Evolutionary conservation across 2,329 filamentous ascomycete species (phyloP).

Genomic region (Ophiostoma montium): DNA sequence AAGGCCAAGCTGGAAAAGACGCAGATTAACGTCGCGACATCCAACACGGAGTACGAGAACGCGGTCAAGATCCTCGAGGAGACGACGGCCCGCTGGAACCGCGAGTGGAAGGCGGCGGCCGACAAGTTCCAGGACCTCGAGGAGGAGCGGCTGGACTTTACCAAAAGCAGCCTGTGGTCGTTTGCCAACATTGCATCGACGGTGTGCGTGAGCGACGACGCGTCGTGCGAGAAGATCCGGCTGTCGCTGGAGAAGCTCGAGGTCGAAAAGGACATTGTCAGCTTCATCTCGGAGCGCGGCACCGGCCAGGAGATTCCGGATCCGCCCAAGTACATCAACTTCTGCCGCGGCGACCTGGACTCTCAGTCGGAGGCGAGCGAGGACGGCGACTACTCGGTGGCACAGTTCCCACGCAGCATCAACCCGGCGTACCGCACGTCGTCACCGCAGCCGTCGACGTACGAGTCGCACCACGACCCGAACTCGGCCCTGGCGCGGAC

Average conservation of each 20-base stretch:
- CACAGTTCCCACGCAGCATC: conserved; percentile 87
- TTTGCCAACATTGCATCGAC: conserved; percentile 97
- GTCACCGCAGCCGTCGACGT: conserved; percentile 86
- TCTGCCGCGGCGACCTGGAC: conserved; percentile 81
- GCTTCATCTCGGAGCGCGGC: conserved; percentile 76
- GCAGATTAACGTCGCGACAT: conserved; percentile 81
- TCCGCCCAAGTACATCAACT: conserved; percentile 96
- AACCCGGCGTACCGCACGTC: conserved; percentile 94
- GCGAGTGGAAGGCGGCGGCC: conserved; percentile 94
- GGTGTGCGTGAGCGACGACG: conserved; percentile 93
- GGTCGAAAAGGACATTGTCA: conserved; percentile 84
- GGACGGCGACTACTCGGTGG: conserved; percentile 82
- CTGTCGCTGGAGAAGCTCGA: conserved; percentile 84
- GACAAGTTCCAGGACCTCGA: conserved; percentile 99
- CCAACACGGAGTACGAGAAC: conserved; percentile 85
- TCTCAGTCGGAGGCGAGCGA: conserved; percentile 70
- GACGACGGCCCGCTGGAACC: conserved; percentile 89
- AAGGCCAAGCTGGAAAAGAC: conserved; percentile 98
- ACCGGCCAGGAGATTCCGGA: conserved; percentile 97
- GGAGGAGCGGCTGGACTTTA: conserved; percentile 91
- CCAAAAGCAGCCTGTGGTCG: conserved; percentile 94
- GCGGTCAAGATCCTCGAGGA: conserved; percentile 90
- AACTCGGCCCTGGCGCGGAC: conserved; percentile 56
- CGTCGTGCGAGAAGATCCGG: conserved; percentile 91
- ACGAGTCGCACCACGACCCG: conserved; percentile 82